Evolutionary conservation across 2,329 filamentous ascomycete genomes (phyloP).

Genomic region (Sclerotinia borealis): DNA sequence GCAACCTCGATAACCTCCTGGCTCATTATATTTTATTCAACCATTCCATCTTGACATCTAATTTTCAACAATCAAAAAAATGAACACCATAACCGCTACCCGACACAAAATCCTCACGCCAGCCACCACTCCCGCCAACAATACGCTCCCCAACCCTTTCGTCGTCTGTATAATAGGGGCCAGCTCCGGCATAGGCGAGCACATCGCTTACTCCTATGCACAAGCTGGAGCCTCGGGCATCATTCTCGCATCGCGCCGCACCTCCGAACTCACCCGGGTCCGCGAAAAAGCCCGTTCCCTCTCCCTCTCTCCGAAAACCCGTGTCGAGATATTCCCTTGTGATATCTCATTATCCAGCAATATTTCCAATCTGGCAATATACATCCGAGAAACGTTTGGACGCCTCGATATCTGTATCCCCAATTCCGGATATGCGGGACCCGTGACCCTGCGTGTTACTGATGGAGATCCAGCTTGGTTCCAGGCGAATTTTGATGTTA

Average conservation of each 20-base stretch:
- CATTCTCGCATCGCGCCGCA: slow-evolving; percentile 7
- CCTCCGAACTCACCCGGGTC: not conserved
- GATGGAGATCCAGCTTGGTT: slow-evolving; percentile 6
- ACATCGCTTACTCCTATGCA: slow-evolving; percentile 12
- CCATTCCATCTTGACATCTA: not conserved
- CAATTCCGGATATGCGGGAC: slow-evolving; percentile 9
- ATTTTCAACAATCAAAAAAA: not conserved
- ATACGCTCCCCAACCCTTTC: not conserved
- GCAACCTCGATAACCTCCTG: not conserved
- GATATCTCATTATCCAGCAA: not conserved
- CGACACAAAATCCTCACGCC: slow-evolving; percentile 1
- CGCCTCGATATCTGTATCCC: slow-evolving; percentile 13
- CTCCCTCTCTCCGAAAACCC: not conserved
- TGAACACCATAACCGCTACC: slow-evolving; percentile 3
- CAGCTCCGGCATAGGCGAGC: slow-evolving; percentile 12
- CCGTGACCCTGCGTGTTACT: slow-evolving; percentile 7
- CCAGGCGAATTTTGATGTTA: slow-evolving; percentile 4
- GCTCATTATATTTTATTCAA: no score
- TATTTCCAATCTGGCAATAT: not conserved
- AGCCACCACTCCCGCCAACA: not conserved
- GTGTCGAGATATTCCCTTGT: not conserved
- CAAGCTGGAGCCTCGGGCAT: slow-evolving; percentile 3
- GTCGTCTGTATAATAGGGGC: slow-evolving; percentile 12
- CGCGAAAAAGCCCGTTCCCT: not conserved
- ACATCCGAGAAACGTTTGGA: not conserved